A percentile compares a stretch with the other conserved stretches of the same genome.
Evolutionary conservation across 2,329 filamentous ascomycete genomes (phyloP).

Genomic region (Ophiocordyceps robertsii): DNA sequence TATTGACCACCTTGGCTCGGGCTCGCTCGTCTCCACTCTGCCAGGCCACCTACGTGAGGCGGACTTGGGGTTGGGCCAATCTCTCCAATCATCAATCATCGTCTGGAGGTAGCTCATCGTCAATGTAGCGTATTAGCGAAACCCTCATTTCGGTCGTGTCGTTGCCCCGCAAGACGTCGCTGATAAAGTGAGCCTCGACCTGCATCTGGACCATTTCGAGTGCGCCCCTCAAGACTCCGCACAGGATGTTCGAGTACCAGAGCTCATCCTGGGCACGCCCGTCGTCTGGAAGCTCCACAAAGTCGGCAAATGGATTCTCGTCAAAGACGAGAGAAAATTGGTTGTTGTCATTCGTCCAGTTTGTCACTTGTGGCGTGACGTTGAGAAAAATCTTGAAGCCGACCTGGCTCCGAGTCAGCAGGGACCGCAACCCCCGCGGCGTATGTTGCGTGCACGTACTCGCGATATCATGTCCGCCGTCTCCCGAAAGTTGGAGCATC

Average conservation of each 20-base stretch:
- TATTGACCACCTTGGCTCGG: too few species aligned
- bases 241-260: constrained; percentile 97
- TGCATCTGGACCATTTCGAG: constrained; percentile 99
- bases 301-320: constrained; percentile 92
- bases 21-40: background rate
- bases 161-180: constrained; percentile 81
- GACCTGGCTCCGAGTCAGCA: constrained; percentile 41
- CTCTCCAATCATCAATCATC: constrained; percentile 53
- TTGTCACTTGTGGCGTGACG: constrained; percentile 82
- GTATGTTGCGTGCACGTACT: constrained; percentile 31
- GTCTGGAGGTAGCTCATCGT: constrained; percentile 93
- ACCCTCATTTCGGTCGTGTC: constrained; percentile 97
- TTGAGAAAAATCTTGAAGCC: constrained; percentile 99
- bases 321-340: constrained; percentile 95
- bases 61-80: background rate
- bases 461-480: constrained; percentile 95
- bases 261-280: constrained; percentile 90
- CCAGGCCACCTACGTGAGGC: background rate
- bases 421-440: background rate
- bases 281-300: constrained; percentile 94
- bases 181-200: constrained; percentile 92
- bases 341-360: constrained; percentile 93
- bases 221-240: constrained; percentile 79
- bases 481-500: constrained; percentile 86
- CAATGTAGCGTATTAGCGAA: constrained; percentile 82